These are phyloP conservation scores for Jatropha multifida DNA, from an alignment of 441 rosid species.

Conservation along the genomic window DNA sequence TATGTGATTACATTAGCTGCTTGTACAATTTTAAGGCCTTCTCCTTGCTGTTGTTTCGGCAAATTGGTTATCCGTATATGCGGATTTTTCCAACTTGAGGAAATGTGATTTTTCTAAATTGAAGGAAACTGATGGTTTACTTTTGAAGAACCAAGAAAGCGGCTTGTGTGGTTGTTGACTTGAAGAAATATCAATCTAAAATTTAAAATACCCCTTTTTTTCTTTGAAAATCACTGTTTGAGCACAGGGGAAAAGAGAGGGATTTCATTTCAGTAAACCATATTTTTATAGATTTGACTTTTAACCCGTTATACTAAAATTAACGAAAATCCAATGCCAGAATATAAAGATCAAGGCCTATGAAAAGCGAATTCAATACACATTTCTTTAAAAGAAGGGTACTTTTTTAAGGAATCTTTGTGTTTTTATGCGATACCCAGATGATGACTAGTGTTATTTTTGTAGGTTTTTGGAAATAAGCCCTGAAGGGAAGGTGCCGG, in stretches of 20 bases:
- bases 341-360: neutral
- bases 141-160: neutral
- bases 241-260: neutral
- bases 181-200: neutral
- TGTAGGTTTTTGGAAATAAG: slow-evolving; percentile 72
- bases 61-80: neutral
- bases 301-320: neutral
- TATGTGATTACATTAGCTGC: too few species aligned
- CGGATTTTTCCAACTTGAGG: too few species aligned
- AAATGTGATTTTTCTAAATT: neutral
- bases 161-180: neutral
- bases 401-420: neutral
- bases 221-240: neutral
- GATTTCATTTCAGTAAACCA: neutral
- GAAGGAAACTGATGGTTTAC: neutral
- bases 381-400: neutral
- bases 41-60: neutral
- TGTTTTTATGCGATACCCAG: neutral
- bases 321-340: neutral
- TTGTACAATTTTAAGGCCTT: neutral
- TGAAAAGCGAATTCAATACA: neutral
- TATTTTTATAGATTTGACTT: neutral
- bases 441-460: neutral
- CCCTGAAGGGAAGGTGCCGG: slow-evolving; percentile 87
- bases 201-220: neutral